A percentile compares a stretch with the other conserved stretches of the same genome.
phyloP scores from a whole-genome alignment of 805 yeast species.

The Kazachstania psychrophila region DNA sequence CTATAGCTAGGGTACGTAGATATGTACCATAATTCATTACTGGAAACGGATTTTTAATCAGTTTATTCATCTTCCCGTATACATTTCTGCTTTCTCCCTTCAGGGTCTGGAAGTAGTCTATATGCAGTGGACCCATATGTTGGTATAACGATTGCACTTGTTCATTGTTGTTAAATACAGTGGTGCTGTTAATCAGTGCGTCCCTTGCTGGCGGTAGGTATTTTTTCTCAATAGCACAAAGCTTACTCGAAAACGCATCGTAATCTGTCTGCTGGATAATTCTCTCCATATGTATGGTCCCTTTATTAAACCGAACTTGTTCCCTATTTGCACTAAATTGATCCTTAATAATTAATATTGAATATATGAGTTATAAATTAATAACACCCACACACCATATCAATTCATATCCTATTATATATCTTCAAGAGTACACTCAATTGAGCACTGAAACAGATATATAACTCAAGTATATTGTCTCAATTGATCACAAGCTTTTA shows the following conservation, averaged over 20 bases:
- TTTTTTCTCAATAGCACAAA: conserved; percentile 40
- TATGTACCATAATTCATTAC: conserved; percentile 66
- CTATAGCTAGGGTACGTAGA: conserved; percentile 47
- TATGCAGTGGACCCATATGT: conserved; percentile 11
- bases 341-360: too few relatives aligned
- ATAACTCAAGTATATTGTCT: too few relatives aligned
- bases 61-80: conserved; percentile 14
- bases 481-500: too few relatives aligned
- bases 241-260: conserved; percentile 62
- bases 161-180: too few relatives aligned
- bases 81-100: conserved; percentile 14
- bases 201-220: conserved; percentile 38
- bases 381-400: too few relatives aligned
- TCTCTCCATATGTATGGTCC: conserved; percentile 16
- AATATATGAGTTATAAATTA: too few relatives aligned
- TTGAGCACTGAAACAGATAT: too few relatives aligned
- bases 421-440: too few relatives aligned
- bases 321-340: too few relatives aligned
- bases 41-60: conserved; percentile 39
- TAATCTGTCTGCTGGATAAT: conserved; percentile 42
- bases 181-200: conserved; percentile 1
- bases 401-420: too few relatives aligned
- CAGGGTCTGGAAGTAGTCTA: conserved; percentile 16
- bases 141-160: neutral
- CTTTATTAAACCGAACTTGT: too few relatives aligned